Conservation (phyloP, 2,329 filamentous ascomycete species). For the Diaporthe sp. region DNA sequence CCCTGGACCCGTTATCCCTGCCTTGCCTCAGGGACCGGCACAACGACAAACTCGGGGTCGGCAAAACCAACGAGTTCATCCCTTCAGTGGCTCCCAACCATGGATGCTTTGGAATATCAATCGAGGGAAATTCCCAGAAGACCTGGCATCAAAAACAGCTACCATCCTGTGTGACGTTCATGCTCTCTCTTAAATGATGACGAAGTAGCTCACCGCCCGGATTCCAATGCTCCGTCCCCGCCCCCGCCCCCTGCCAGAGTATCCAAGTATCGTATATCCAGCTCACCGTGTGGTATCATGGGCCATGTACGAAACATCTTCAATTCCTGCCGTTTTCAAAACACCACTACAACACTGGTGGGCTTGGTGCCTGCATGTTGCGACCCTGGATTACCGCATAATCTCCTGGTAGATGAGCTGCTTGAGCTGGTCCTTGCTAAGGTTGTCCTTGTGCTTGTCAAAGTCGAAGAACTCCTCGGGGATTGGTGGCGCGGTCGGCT, state of each 20-base stretch:
- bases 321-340: conserved; percentile 8
- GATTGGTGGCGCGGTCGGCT: conserved; percentile 95
- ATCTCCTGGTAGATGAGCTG: conserved; percentile 98
- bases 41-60: conserved; percentile 16
- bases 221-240: conserved; percentile 1
- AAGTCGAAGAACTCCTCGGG: conserved; percentile 99
- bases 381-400: conserved; percentile 66
- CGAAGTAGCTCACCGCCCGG: background rate
- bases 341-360: background rate
- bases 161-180: background rate
- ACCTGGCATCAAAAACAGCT: conserved; percentile 21
- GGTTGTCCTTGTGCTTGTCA: conserved; percentile 98
- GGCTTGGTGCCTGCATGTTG: background rate
- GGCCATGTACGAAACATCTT: conserved; percentile 8
- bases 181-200: conserved; percentile 13
- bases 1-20: conserved; percentile 16
- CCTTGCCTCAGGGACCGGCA: conserved; percentile 11
- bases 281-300: conserved; percentile 25
- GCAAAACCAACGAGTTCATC: background rate
- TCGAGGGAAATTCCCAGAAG: background rate
- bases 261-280: conserved; percentile 22
- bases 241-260: background rate
- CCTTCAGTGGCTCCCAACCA: conserved; percentile 9
- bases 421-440: conserved; percentile 99
- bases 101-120: conserved; percentile 21